phyloP scores from a whole-genome alignment of 345 rosid genomes.

The Salix caprea region DNA sequence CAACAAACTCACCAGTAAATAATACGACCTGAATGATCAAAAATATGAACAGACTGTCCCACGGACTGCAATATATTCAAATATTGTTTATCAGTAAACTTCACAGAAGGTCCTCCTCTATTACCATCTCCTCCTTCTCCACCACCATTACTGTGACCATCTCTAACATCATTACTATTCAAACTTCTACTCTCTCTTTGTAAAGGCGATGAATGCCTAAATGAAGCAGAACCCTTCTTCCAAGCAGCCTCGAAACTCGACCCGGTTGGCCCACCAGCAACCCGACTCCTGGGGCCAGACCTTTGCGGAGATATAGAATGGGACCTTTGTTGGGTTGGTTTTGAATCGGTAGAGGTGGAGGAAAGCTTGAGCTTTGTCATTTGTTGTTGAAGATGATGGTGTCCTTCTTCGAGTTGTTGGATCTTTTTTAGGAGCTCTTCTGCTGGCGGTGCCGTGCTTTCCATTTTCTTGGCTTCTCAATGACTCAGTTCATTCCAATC shows the following conservation, averaged over 20 bases:
- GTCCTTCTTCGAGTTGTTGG: slow-evolving; percentile 81
- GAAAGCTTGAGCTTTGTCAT: slow-evolving; percentile 63
- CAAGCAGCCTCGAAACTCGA: slow-evolving; percentile 16
- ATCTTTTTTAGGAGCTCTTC: slow-evolving; percentile 83
- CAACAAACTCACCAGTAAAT: slow-evolving; percentile 64
- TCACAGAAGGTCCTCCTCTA: slow-evolving; percentile 53
- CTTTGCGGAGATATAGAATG: slow-evolving; percentile 85
- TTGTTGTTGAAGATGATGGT: slow-evolving; percentile 72
- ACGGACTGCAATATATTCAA: slow-evolving; percentile 84
- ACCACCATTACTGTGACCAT: slow-evolving; percentile 13
- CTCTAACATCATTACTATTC: neutral
- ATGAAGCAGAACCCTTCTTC: slow-evolving; percentile 59
- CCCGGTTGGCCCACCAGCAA: slow-evolving; percentile 8
- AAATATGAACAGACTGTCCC: slow-evolving; percentile 91
- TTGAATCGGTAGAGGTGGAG: slow-evolving; percentile 25
- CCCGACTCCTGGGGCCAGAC: slow-evolving; percentile 35
- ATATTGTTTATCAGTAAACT: slow-evolving; percentile 64
- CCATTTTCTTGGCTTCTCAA: slow-evolving; percentile 34
- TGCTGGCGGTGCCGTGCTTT: slow-evolving; percentile 45
- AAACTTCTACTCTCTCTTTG: slow-evolving; percentile 56
- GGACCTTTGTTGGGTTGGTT: slow-evolving; percentile 55
- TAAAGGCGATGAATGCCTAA: slow-evolving; percentile 80
- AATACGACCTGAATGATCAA: slow-evolving; percentile 53
- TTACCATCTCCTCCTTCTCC: slow-evolving; percentile 16
- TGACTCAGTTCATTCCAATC: neutral